These are phyloP conservation scores for Russula earlei DNA, from an alignment of 768 basidiomycete species.

Conservation along the genomic window DNA sequence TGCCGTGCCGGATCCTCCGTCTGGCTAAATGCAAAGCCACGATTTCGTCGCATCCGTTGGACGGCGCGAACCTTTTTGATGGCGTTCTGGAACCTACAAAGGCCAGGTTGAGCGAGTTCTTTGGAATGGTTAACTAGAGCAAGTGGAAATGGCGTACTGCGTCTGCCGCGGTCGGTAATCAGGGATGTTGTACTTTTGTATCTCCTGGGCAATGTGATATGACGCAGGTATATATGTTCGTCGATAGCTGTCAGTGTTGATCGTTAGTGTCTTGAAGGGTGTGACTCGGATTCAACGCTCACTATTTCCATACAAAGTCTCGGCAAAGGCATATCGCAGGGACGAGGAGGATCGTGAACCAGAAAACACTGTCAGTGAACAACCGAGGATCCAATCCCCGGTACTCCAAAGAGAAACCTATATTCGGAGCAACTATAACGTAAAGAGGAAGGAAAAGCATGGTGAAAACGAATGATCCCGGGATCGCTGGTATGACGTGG, in stretches of 20 bases:
- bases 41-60: slow-evolving; percentile 90
- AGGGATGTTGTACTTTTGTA: slow-evolving; percentile 98
- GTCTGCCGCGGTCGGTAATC: slow-evolving; percentile 96
- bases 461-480: slow-evolving; percentile 94
- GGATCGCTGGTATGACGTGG: slow-evolving; percentile 56
- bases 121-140: slow-evolving; percentile 1
- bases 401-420: slow-evolving; percentile 89
- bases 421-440: slow-evolving; percentile 71
- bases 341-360: slow-evolving; percentile 76
- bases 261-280: slow-evolving; percentile 9
- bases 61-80: slow-evolving; percentile 99
- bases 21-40: slow-evolving; percentile 97
- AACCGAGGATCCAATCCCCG: slow-evolving; percentile 79
- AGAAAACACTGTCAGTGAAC: slow-evolving; percentile 85
- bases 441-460: slow-evolving; percentile 93
- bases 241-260: slow-evolving; percentile 54
- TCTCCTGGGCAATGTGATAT: slow-evolving; percentile 98
- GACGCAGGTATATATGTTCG: slow-evolving; percentile 83
- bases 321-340: slow-evolving; percentile 78
- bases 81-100: slow-evolving; percentile 84
- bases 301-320: slow-evolving; percentile 98
- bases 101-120: slow-evolving; percentile 10
- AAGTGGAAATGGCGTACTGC: slow-evolving; percentile 51
- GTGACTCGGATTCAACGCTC: slow-evolving; percentile 27
- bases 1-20: slow-evolving; percentile 79